These are phyloP conservation scores for Hypocreales sp. DNA, from an alignment of 2,329 filamentous ascomycete species.

Conservation along the genomic window DNA sequence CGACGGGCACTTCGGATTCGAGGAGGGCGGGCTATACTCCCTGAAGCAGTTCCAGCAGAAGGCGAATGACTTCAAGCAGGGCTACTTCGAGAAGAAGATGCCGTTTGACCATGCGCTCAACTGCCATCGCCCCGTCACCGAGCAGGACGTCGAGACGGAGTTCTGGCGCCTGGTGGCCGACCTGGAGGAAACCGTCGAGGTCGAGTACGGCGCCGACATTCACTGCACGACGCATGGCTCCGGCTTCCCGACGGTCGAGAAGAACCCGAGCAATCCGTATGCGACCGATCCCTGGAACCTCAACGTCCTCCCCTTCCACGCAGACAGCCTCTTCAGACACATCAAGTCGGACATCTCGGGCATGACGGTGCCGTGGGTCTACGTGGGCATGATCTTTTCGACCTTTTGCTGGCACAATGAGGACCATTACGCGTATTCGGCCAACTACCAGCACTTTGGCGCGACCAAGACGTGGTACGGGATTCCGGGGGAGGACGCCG, in stretches of 20 bases:
- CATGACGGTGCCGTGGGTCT: constrained; percentile 98
- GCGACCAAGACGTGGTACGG: constrained; percentile 99
- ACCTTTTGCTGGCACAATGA: constrained; percentile 99
- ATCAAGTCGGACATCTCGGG: constrained; percentile 98
- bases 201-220: constrained; percentile 96
- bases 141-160: constrained; percentile 90
- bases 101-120: constrained; percentile 75
- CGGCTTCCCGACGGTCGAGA: constrained; percentile 88
- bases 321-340: constrained; percentile 85
- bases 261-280: constrained; percentile 74
- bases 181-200: constrained; percentile 87
- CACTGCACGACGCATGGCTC: constrained; percentile 97
- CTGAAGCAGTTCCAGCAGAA: constrained; percentile 93
- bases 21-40: constrained; percentile 91
- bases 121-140: constrained; percentile 65
- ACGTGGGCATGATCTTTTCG: constrained; percentile 98
- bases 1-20: constrained; percentile 92
- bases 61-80: constrained; percentile 86
- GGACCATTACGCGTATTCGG: constrained; percentile 93
- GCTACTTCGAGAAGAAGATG: constrained; percentile 84
- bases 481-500: constrained; percentile 82
- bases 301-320: constrained; percentile 78
- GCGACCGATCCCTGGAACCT: constrained; percentile 90
- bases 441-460: constrained; percentile 96
- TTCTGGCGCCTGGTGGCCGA: constrained; percentile 95